Evolutionary conservation across 345 rosid genomes (phyloP), one percentile per base, ranked within the genome.

Genomic region (Salix suchowensis): DNA sequence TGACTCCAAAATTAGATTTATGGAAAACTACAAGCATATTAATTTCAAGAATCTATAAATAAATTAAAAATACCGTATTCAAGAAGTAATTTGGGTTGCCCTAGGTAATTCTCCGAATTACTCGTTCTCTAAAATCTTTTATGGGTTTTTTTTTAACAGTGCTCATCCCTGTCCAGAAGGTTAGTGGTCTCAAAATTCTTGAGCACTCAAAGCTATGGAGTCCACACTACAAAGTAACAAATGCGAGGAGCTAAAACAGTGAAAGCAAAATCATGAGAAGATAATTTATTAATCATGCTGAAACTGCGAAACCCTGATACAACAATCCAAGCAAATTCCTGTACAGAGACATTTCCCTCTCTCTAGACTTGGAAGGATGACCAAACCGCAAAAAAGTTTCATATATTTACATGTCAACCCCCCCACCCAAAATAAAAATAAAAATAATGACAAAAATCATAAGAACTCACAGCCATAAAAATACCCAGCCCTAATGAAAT

Each of bases 311-410:
- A 14, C 42, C 61, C 71, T 64, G 64, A 74, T 69, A 73, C 76
- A 78, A 76, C 76, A 82, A 80, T 68, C 68, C 74, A 79, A 75
- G 79, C 84, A 83, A 81, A 75, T 81, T 85, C 82, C 88, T 86
- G 71, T 87, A 87, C 89, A 86, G 61, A 69, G 23, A 72, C 77
- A 78, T 68, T 52, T 61, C 70, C 78, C 80, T 72, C 52, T 48
- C 77, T 64, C 74, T 64, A 68, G 39, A 73, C 40, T 11, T 42
- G 55, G 24, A 44, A 76, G 37, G 66, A 73, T 62, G 36, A 65
- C 37, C 48, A 76, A 78, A 71, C 48, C 34, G 68, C 61, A 44
- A 75, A 76, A 76, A 14, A 36, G 52, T 28, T 67, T 82, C 84
- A 68, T 28, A 46, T 84, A 84, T 86, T 68, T 86, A 88, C 89